Base-by-base conservation (phyloP, 306 rosid genomes). In the Senna tora region DNA sequence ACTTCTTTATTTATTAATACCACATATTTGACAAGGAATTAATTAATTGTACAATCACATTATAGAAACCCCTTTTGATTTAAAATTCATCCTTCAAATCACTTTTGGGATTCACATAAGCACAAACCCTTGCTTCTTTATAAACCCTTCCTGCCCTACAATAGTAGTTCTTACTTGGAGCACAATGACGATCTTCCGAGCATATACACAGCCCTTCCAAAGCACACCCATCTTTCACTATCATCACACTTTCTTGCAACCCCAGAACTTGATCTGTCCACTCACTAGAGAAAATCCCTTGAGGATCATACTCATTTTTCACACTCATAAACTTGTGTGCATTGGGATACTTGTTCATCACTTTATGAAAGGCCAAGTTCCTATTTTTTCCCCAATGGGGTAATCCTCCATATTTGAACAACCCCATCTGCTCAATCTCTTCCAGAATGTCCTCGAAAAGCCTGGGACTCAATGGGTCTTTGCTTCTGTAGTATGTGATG, bases 381-480 rank as follows among this genome's bases (percentile, higher is more conserved):
- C 88, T 34, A 22, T 87, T 89, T 77, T 89, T 87, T n/a, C 87
- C 92, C 92, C 96, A 89, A 5, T 85, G 90, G 2, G 90, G 90
- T 12, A 77, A 12, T 0, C 86, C 93, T 25, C 86, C 85, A 41
- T 88, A 88, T 77, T 83, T 85, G 67, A 88, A 69, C 12, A 83
- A 13, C 0, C 82, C 88, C n/a, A 85, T 2, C 55, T 88, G 93
- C 71, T 88, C 93, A 0, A 88, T 59, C 67, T 88, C 90, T 69
- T 85, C 90, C 25, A 85, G 12, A 0, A 81, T 54, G 42, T 75
- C 90, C 63, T 83, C 85, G 6, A 56, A 20, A 9, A 88, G 85
- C 77, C 90, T 84, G 0, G 93, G 93, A 7, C 11, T 60, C 75
- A 65, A 61, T 0, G 90, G 90, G 66, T 88, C 89, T 69, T 57